These are phyloP conservation scores for Stemphylium beticola DNA, from an alignment of 2,329 filamentous ascomycete species.

Conservation along the genomic window DNA sequence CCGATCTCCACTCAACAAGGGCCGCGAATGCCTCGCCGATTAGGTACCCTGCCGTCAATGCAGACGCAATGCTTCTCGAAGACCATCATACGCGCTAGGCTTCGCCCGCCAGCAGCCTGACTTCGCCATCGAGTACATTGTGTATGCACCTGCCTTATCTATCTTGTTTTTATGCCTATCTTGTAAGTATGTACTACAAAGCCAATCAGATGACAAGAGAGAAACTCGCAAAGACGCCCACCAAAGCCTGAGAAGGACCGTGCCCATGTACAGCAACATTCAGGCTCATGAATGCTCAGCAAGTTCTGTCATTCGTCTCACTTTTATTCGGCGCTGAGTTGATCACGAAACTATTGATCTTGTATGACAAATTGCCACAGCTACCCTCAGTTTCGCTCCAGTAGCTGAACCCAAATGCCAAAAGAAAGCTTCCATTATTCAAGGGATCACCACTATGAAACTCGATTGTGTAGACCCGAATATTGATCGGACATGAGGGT, in stretches of 20 bases:
- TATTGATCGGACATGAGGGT: too few relatives aligned
- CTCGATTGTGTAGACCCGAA: too few relatives aligned
- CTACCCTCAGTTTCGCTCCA: slow-evolving; percentile 1
- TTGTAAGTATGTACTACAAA: neutral
- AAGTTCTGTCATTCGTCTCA: neutral
- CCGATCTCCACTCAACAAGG: too few relatives aligned
- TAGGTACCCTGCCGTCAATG: too few relatives aligned
- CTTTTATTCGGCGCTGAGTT: neutral
- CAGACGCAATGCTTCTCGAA: too few relatives aligned
- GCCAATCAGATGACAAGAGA: neutral
- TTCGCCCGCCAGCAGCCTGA: too few relatives aligned
- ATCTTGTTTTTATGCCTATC: too few relatives aligned
- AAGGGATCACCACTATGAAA: too few relatives aligned
- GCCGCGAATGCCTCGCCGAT: too few relatives aligned
- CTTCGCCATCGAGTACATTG: too few relatives aligned
- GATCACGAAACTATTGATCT: neutral
- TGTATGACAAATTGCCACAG: neutral
- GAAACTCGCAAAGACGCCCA: neutral
- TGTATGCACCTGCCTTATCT: too few relatives aligned
- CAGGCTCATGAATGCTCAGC: neutral
- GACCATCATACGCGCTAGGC: too few relatives aligned
- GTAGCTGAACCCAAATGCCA: neutral
- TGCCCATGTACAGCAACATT: neutral
- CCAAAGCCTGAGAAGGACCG: neutral
- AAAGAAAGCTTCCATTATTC: neutral